Evolutionary conservation across 2,329 filamentous ascomycete genomes (phyloP).

Genomic region (Neoarthrinium moseri): DNA sequence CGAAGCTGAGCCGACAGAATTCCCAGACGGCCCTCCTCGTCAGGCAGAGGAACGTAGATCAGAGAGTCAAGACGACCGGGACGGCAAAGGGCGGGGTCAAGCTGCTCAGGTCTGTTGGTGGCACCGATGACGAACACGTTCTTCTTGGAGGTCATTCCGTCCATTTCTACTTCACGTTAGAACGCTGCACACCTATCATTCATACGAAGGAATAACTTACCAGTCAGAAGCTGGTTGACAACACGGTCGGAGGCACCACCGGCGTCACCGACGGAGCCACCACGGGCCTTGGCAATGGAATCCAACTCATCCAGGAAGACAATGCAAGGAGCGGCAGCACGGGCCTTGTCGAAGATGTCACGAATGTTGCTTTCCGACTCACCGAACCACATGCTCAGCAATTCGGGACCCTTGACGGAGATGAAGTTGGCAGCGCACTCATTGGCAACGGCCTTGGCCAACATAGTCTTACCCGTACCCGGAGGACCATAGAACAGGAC

Average conservation of each 20-base stretch:
- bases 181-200: background rate
- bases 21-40: constrained; percentile 82
- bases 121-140: constrained; percentile 99
- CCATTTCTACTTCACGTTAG: constrained; percentile 89
- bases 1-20: constrained; percentile 96
- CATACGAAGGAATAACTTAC: constrained; percentile 49
- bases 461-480: constrained; percentile 99
- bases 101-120: constrained; percentile 97
- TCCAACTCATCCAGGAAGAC: constrained; percentile 99
- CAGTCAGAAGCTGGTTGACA: constrained; percentile 97
- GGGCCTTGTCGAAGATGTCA: constrained; percentile 99
- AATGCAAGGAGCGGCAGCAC: constrained; percentile 94
- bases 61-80: constrained; percentile 97
- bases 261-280: constrained; percentile 92
- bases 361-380: constrained; percentile 99
- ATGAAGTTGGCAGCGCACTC: constrained; percentile 99
- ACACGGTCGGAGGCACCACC: constrained; percentile 99
- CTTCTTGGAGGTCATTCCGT: constrained; percentile 99
- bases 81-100: constrained; percentile 96
- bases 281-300: constrained; percentile 98
- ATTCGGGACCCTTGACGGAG: constrained; percentile 96
- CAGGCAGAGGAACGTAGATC: constrained; percentile 95
- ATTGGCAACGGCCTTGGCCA: constrained; percentile 99
- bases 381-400: constrained; percentile 99
- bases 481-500: constrained; percentile 98